Evolutionary conservation across 2,329 filamentous ascomycete species (phyloP).

Genomic region (Sporothrix inflata): DNA sequence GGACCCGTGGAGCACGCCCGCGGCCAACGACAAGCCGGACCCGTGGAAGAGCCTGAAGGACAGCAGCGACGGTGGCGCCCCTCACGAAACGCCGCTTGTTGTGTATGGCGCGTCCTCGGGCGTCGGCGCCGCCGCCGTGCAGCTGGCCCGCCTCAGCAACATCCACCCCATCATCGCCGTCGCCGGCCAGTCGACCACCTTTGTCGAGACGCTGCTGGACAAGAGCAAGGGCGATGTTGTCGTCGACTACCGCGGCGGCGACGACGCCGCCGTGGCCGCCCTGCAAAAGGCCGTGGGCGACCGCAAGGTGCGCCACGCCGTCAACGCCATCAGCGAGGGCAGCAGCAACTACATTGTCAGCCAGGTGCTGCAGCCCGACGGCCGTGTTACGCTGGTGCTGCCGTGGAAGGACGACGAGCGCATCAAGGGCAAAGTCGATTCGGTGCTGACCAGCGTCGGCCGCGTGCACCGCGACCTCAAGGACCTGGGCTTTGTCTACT

Average conservation of each 20-base stretch:
- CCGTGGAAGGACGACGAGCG: conserved; percentile 35
- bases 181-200: conserved; percentile 50
- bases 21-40: background rate
- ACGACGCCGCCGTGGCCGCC: conserved; percentile 48
- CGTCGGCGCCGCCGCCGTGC: conserved; percentile 57
- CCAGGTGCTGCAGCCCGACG: conserved; percentile 43
- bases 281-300: conserved; percentile 40
- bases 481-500: conserved; percentile 46
- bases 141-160: conserved; percentile 51
- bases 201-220: conserved; percentile 52
- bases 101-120: conserved; percentile 53
- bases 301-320: conserved; percentile 46
- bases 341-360: conserved; percentile 45
- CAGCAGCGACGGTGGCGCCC: background rate
- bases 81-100: conserved; percentile 35
- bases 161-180: conserved; percentile 59
- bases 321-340: conserved; percentile 49
- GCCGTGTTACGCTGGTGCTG: conserved; percentile 38
- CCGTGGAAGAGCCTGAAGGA: background rate
- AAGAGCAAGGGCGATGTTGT: conserved; percentile 53
- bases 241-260: conserved; percentile 59
- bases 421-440: conserved; percentile 32
- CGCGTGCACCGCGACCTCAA: conserved; percentile 35
- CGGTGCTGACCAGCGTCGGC: conserved; percentile 36
- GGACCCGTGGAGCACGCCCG: conserved; percentile 46